Percentiles rank a stretch among this genome's conserved stretches.
These are phyloP conservation scores for Plantago elongata DNA, from an alignment of 257 asterid genomes.

Conservation along the genomic window DNA sequence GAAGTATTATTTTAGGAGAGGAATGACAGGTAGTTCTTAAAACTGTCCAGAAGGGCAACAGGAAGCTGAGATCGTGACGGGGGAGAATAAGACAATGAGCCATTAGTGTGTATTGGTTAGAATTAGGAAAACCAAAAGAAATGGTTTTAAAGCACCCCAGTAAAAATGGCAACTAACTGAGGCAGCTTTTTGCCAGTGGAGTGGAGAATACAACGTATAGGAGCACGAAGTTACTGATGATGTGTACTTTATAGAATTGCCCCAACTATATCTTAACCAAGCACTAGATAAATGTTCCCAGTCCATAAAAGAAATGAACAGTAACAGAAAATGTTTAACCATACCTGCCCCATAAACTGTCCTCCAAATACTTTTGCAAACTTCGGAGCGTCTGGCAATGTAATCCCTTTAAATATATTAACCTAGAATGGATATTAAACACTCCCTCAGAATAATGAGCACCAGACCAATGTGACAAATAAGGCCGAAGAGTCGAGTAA, in stretches of 20 bases:
- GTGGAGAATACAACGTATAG: conserved; percentile 5
- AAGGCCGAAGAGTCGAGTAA: conserved; percentile 7
- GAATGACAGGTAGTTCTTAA: too few species aligned
- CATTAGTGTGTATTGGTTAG: too few species aligned
- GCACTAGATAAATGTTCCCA: not conserved
- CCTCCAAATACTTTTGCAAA: conserved; percentile 95
- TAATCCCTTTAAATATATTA: conserved; percentile 76
- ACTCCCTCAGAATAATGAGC: not conserved
- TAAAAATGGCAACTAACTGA: not conserved
- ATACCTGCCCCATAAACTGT: conserved; percentile 96
- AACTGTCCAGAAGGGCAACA: too few species aligned
- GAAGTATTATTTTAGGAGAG: too few species aligned
- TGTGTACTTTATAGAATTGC: conserved; percentile 6
- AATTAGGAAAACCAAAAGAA: too few species aligned
- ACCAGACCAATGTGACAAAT: not conserved
- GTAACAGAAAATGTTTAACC: conserved; percentile 12
- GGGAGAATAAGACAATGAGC: too few species aligned
- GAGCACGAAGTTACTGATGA: not conserved
- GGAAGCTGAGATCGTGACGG: too few species aligned
- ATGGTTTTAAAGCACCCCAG: too few species aligned
- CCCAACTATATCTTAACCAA: conserved; percentile 8
- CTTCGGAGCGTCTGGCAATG: conserved; percentile 92
- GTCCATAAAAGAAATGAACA: not conserved
- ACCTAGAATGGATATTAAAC: conserved; percentile 40
- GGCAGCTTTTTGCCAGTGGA: not conserved